Base-by-base conservation (phyloP, 2,329 filamentous ascomycete species). In the Lojkania enalia region DNA sequence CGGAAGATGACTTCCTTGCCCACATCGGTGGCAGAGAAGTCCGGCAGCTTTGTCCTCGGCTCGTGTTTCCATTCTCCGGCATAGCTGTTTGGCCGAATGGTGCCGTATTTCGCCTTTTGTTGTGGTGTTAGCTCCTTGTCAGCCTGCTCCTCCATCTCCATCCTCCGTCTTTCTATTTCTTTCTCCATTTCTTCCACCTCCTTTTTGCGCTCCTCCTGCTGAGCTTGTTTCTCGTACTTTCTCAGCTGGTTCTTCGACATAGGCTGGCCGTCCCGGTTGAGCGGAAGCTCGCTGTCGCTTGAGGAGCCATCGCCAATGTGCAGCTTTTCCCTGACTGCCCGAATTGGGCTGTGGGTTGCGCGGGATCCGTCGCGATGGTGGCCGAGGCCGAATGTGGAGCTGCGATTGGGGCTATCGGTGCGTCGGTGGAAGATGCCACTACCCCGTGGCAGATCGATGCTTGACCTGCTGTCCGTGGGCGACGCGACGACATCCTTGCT, bases 1-100 rank as follows among this genome's bases (percentile, higher is more conserved):
- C 83, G 82, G 71, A 91, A 90, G 43, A 74, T 71, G 38, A 90
- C 76, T 51, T 80, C 74, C 55, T 83, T 72, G 23, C 84, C 85
- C 15, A 78, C 74, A 46, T 78, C 71, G n/a, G 72, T 70, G 3
- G 71, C 63, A 4, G 73, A 75, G 39, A 86, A 74, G 31, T 77
- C 71, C 12, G 77, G 72, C 14, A 86, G 69, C 18, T 75, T 69
- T 42, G 74, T 61, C 12, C 79, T 75, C 2, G 70, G 57, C 51
- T 80, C 70, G 38, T 74, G 64, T 46, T 75, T 70, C 64, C 74
- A 73, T 44, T 76, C 71, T 48, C 74, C 74, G 13, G 82, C 74
- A 51, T 78, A 85, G 64, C 78, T 78, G 66, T 84, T 80, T 54
- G 84, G 69, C 3, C 78, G 77, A 31, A 82, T 58, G 16, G 77